Conservation (phyloP, 2,329 filamentous ascomycete genomes). For the Trichoderma hamatum region DNA sequence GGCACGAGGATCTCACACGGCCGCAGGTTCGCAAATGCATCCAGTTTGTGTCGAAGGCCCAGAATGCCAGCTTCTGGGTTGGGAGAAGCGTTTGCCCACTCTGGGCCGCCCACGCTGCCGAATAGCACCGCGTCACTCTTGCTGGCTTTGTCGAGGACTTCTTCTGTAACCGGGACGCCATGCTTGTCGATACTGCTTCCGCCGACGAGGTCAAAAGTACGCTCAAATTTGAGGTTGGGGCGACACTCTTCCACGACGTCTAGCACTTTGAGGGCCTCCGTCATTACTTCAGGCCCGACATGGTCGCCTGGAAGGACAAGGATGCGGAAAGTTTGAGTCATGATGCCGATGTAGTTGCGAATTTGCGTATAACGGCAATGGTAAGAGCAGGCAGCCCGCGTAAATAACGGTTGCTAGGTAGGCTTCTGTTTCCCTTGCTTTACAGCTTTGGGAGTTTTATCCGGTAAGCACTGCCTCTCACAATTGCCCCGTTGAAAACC, state of each 20-base stretch:
- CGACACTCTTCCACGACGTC: conserved; percentile 43
- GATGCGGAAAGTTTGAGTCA: conserved; percentile 36
- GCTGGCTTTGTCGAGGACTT: conserved; percentile 46
- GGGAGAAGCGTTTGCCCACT: conserved; percentile 47
- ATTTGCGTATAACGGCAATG: background rate
- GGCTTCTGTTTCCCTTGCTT: background rate
- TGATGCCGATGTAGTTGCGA: background rate
- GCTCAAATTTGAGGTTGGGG: conserved; percentile 37
- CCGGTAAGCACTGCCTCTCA: background rate
- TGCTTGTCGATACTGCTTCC: conserved; percentile 50
- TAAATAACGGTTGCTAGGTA: background rate
- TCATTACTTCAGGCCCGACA: conserved; percentile 51
- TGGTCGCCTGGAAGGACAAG: conserved; percentile 52
- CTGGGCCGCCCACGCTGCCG: conserved; percentile 52
- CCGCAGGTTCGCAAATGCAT: conserved; percentile 55
- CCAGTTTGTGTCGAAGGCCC: conserved; percentile 44
- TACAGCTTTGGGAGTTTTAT: background rate
- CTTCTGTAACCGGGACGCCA: conserved; percentile 48
- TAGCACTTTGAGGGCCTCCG: conserved; percentile 51
- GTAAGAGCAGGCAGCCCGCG: background rate
- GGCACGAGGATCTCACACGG: conserved; percentile 52
- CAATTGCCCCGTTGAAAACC: background rate
- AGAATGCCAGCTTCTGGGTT: conserved; percentile 51
- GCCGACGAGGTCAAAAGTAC: conserved; percentile 37
- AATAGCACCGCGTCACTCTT: conserved; percentile 51